phyloP scores from a whole-genome alignment of 805 yeast genomes.

The Saturnispora serradocipensis region DNA sequence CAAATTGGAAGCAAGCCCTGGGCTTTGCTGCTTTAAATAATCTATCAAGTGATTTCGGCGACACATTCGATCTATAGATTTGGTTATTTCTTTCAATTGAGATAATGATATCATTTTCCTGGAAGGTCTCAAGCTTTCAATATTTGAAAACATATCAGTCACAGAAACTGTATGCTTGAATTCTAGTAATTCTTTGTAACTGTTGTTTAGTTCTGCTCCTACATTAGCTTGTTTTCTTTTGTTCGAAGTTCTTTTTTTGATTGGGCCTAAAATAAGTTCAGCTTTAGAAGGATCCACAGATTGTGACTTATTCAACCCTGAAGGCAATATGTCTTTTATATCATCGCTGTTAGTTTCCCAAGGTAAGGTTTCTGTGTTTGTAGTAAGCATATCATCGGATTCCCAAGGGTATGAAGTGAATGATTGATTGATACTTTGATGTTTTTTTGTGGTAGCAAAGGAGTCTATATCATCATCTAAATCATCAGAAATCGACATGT shows the following conservation, averaged over 20 bases:
- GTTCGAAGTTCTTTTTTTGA: constrained; percentile 12
- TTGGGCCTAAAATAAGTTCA: constrained; percentile 22
- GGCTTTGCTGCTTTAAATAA: constrained; percentile 12
- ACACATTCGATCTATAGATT: constrained; percentile 10
- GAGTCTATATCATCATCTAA: constrained; percentile 3
- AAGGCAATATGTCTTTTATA: not conserved
- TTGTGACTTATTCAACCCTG: not conserved
- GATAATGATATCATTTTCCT: constrained; percentile 15
- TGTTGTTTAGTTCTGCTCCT: constrained; percentile 23
- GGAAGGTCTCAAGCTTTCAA: constrained; percentile 24
- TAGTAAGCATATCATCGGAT: not conserved
- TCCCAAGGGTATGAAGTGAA: not conserved
- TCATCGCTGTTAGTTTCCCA: constrained; percentile 8
- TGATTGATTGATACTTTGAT: constrained; percentile 9
- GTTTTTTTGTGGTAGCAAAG: not conserved
- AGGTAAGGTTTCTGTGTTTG: constrained; percentile 1
- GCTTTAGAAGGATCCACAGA: constrained; percentile 11
- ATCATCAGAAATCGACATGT: not conserved
- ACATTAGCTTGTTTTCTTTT: not conserved
- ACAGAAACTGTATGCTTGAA: constrained; percentile 20
- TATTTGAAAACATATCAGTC: constrained; percentile 19
- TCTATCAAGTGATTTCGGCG: constrained; percentile 11
- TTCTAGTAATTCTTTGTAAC: constrained; percentile 22
- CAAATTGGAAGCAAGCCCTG: not conserved
- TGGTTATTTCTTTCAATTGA: constrained; percentile 12